Percentiles rank a stretch among this genome's conserved stretches.
Evolutionary conservation across 108 stramenopile species (phyloP).

Genomic region (Aurantiochytrium sp.): DNA sequence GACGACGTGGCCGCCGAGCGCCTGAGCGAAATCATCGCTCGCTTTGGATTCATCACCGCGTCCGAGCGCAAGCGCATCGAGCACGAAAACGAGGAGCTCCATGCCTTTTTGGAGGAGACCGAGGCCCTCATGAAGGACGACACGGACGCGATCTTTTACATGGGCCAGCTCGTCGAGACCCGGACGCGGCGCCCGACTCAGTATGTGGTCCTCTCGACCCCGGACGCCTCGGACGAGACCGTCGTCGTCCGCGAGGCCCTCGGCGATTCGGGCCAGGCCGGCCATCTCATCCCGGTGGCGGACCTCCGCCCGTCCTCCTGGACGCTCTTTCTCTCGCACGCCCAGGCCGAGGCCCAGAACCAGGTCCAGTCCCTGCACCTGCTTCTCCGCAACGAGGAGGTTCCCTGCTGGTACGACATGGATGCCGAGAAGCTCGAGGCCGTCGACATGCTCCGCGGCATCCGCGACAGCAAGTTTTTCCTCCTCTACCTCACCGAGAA

Average conservation of each 20-base stretch:
- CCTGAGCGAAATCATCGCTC: not conserved
- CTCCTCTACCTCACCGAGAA: not conserved
- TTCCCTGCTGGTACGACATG: not conserved
- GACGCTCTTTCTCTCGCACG: not conserved
- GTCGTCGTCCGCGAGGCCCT: not conserved
- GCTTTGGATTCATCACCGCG: not conserved
- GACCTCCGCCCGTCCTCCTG: not conserved
- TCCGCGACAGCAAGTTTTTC: not conserved
- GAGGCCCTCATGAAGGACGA: not conserved
- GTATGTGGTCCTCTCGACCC: not conserved
- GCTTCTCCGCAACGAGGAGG: not conserved
- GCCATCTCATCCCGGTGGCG: not conserved
- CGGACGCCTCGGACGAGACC: not conserved
- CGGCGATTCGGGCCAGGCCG: not conserved
- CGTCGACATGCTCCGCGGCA: not conserved
- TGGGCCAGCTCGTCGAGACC: not conserved
- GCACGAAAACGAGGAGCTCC: not conserved
- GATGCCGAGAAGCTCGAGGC: not conserved
- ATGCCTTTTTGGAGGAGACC: not conserved
- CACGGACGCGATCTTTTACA: not conserved
- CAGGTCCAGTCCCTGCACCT: not conserved
- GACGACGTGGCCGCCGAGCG: not conserved
- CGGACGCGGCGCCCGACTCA: not conserved
- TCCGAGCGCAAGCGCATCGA: not conserved
- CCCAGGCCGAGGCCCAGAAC: not conserved